Evolutionary conservation across 306 rosid genomes (phyloP).

Genomic region (barrel medic (Medicago truncatula)): MtrunA17r5.0-ANR NC_053046.1:26583001-26583500

Average conservation of each 20-base stretch:
- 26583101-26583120: conserved; percentile 67
- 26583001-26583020: conserved; percentile 52
- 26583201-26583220: conserved; percentile 42
- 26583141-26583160: conserved; percentile 56
- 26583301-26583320: conserved; percentile 58
- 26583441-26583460: conserved; percentile 36
- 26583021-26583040: conserved; percentile 57
- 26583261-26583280: conserved; percentile 54
- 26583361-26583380: conserved; percentile 37
- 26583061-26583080: conserved; percentile 55
- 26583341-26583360: conserved; percentile 40
- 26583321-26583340: conserved; percentile 49
- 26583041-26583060: conserved; percentile 54
- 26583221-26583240: conserved; percentile 46
- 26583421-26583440: no score
- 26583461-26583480: conserved; percentile 37
- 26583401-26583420: no score
- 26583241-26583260: conserved; percentile 50
- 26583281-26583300: conserved; percentile 59
- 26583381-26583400: conserved; percentile 10
- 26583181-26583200: conserved; percentile 64
- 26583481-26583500: conserved; percentile 64
- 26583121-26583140: conserved; percentile 54
- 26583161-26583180: conserved; percentile 55
- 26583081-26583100: conserved; percentile 61